Evolutionary conservation across 2,329 filamentous ascomycete genomes (phyloP), one percentile per base, ranked within the genome.

Genomic region (Elsinoe necatrix): DNA sequence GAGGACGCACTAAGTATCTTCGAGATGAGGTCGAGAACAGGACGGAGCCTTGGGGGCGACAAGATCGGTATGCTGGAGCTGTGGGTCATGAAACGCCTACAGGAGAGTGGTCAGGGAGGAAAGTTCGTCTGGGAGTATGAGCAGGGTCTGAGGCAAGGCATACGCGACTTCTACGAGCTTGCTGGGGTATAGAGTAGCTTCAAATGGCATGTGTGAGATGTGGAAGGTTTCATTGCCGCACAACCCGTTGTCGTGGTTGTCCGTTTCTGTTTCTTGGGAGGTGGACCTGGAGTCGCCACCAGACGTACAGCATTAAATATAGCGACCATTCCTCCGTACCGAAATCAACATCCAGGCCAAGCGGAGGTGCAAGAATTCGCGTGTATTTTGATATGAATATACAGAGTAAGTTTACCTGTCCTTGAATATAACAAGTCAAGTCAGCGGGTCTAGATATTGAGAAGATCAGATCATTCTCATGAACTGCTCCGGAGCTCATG

Each of bases 41-140:
- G 65, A 3, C 67, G 64, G 42, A 43, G 35, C 3, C 12, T 7
- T 11, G 73, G 72, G 1, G 76, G 69, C 5, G 79, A 82, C 64
- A 77, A 71, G 63, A 80, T 83, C 66, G 80, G 80, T 6, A 77
- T 75, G 65, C 59, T 80, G 39, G 80, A 83, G 58, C 61, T 81
- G n/a, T 83, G 81, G 80, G 66, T 77, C 12, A 67, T 77, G 64
- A 82, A 80, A 67, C 73, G 80, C 31, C 66, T 83, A 39, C 62
- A 72, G 29, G 79, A 82, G 60, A 74, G 72, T 57, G 76, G 75
- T 1, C 73, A 77, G 60, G 68, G 69, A 35, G 75, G 75, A 8
- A 68, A 69, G 16, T 73, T 72, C 59, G 70, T 75, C n/a, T 78
- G 77, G 75, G 72, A 78, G 63, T 79, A 72, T 62, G 76, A 77